Conservation (phyloP, 257 asterid genomes). For the Ocimum tenuiflorum region DNA sequence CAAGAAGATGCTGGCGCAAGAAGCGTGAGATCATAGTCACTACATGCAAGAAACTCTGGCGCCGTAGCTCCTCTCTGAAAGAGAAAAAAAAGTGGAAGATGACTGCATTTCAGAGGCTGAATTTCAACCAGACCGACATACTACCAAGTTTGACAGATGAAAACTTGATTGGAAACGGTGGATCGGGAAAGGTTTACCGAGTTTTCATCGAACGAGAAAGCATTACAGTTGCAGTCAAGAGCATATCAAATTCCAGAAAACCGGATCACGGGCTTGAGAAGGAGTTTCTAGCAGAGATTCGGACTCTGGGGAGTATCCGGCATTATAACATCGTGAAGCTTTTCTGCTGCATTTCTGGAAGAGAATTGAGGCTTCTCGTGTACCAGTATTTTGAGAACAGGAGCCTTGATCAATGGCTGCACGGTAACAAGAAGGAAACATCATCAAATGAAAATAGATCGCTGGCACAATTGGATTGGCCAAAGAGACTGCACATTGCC, state of each 20-base stretch:
- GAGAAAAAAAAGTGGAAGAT: constrained; percentile 13
- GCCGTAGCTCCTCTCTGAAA: neutral
- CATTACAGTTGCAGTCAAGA: constrained; percentile 44
- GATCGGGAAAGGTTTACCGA: constrained; percentile 54
- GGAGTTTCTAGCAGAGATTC: constrained; percentile 59
- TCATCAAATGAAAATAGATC: neutral
- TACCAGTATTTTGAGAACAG: constrained; percentile 51
- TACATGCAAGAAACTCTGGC: neutral
- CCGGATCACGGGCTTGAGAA: constrained; percentile 34
- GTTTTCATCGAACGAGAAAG: constrained; percentile 28
- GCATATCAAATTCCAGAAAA: constrained; percentile 34
- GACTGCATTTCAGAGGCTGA: constrained; percentile 32
- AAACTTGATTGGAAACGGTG: constrained; percentile 57
- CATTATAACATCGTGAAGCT: constrained; percentile 62
- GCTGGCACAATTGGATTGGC: constrained; percentile 43
- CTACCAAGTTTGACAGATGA: constrained; percentile 41
- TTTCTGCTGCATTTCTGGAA: constrained; percentile 47
- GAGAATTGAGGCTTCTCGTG: constrained; percentile 45
- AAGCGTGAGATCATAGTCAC: neutral
- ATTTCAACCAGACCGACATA: constrained; percentile 39
- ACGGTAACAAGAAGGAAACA: constrained; percentile 22
- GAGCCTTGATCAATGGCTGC: constrained; percentile 62
- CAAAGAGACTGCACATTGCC: constrained; percentile 50
- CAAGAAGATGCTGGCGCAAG: constrained; percentile 18
- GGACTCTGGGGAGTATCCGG: constrained; percentile 47